Percentiles rank a stretch among this genome's conserved stretches.
Evolutionary conservation across 345 rosid genomes (phyloP).

Genomic region (Populus simonii): DNA sequence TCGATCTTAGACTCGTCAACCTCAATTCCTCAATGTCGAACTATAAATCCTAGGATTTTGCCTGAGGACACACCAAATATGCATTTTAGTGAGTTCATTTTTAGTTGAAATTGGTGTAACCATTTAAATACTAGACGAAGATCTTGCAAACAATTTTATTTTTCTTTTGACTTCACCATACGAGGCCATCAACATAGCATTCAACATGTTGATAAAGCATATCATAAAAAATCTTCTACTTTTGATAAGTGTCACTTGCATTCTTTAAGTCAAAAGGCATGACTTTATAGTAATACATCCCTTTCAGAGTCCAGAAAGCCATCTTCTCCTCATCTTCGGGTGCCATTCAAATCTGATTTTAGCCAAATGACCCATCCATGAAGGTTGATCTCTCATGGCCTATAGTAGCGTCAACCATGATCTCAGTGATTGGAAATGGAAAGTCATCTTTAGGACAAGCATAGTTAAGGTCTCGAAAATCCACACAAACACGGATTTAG

Average conservation of each 20-base stretch:
- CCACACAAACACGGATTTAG: too few relatives aligned
- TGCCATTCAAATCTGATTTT: too few relatives aligned
- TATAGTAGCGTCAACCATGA: too few relatives aligned
- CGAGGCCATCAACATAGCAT: conserved; percentile 1
- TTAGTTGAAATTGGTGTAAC: background rate
- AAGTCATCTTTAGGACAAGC: too few relatives aligned
- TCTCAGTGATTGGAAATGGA: too few relatives aligned
- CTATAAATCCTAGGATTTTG: background rate
- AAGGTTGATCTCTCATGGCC: too few relatives aligned
- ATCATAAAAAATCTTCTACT: background rate
- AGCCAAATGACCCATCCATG: too few relatives aligned
- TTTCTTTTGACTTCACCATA: background rate
- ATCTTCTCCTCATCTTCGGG: too few relatives aligned
- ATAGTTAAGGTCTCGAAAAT: too few relatives aligned
- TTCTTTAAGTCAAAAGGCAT: background rate
- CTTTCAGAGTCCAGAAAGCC: too few relatives aligned
- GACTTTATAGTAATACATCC: background rate
- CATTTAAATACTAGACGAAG: background rate
- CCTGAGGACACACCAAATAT: background rate
- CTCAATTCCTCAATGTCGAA: background rate
- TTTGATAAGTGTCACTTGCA: background rate
- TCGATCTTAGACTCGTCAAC: conserved; percentile 2
- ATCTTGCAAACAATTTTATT: background rate
- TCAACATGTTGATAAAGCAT: background rate
- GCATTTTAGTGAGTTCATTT: background rate